Percentiles rank a stretch among this genome's conserved stretches.
Evolutionary conservation across 352 stramenopile species (phyloP).

Genomic region (Phytophthora quininea): DNA sequence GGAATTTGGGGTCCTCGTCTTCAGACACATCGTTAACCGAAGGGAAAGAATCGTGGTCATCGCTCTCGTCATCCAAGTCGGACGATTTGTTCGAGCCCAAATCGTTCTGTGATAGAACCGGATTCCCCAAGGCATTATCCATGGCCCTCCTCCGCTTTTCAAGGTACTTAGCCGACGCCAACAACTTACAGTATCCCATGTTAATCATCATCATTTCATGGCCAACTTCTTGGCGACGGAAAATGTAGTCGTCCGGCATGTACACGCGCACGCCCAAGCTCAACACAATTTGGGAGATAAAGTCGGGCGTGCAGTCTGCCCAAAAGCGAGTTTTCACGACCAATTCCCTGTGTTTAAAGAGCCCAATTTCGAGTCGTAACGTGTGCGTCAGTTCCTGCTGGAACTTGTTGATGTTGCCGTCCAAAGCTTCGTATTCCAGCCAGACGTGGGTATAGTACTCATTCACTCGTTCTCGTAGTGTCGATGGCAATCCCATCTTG

Average conservation of each 20-base stretch:
- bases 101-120: not conserved
- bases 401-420: constrained; percentile 36
- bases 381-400: constrained; percentile 38
- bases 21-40: not conserved
- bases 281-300: constrained; percentile 39
- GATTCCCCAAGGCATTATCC: not conserved
- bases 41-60: not conserved
- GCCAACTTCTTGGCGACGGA: constrained; percentile 33
- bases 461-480: constrained; percentile 38
- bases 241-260: constrained; percentile 49
- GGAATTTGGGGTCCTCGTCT: not conserved
- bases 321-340: constrained; percentile 42
- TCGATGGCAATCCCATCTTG: constrained; percentile 38
- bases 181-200: constrained; percentile 31
- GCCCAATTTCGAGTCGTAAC: constrained; percentile 38
- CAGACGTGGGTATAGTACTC: constrained; percentile 48
- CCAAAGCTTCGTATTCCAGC: constrained; percentile 41
- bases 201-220: constrained; percentile 51
- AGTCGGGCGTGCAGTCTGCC: constrained; percentile 35
- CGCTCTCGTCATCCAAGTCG: not conserved
- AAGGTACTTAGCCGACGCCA: not conserved
- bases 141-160: not conserved
- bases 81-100: not conserved
- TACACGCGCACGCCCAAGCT: constrained; percentile 35
- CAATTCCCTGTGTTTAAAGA: constrained; percentile 37